Evolutionary conservation across 2,329 filamentous ascomycete genomes (phyloP).

Genomic region (Scytalidium lignicola): DNA sequence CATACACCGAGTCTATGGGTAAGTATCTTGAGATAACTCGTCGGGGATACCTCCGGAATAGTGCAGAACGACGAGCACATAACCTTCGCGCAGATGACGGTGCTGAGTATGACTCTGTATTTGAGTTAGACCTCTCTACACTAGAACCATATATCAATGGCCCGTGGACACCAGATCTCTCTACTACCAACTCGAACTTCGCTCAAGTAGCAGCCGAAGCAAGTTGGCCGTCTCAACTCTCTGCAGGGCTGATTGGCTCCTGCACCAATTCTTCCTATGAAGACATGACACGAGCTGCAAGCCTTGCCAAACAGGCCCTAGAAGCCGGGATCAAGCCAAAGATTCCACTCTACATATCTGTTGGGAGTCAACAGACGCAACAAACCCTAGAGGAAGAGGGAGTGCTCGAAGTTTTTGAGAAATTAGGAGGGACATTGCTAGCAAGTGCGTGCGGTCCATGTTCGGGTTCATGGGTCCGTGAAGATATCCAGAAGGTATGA

Average conservation of each 20-base stretch:
- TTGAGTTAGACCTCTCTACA: slow-evolving; percentile 30
- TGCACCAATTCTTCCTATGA: slow-evolving; percentile 34
- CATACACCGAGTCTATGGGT: slow-evolving; percentile 29
- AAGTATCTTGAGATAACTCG: slow-evolving; percentile 28
- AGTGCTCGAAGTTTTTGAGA: slow-evolving; percentile 22
- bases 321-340: slow-evolving; percentile 26
- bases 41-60: slow-evolving; percentile 12
- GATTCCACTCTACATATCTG: slow-evolving; percentile 27
- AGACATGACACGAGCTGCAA: slow-evolving; percentile 27
- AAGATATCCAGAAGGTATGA: slow-evolving; percentile 22
- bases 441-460: slow-evolving; percentile 32
- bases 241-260: slow-evolving; percentile 28
- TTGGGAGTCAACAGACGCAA: slow-evolving; percentile 31
- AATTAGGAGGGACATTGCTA: slow-evolving; percentile 28
- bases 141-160: slow-evolving; percentile 32
- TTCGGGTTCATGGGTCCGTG: slow-evolving; percentile 31
- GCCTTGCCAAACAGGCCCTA: slow-evolving; percentile 26
- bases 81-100: slow-evolving; percentile 21
- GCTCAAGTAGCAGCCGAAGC: slow-evolving; percentile 21
- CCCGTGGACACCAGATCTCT: slow-evolving; percentile 30
- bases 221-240: slow-evolving; percentile 27
- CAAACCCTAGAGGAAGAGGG: slow-evolving; percentile 27
- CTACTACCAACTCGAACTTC: slow-evolving; percentile 28
- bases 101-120: slow-evolving; percentile 30
- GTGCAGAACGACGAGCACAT: slow-evolving; percentile 12